These are phyloP conservation scores for Xylariaceae sp. DNA, from an alignment of 2,329 filamentous ascomycete species.

Conservation along the genomic window DNA sequence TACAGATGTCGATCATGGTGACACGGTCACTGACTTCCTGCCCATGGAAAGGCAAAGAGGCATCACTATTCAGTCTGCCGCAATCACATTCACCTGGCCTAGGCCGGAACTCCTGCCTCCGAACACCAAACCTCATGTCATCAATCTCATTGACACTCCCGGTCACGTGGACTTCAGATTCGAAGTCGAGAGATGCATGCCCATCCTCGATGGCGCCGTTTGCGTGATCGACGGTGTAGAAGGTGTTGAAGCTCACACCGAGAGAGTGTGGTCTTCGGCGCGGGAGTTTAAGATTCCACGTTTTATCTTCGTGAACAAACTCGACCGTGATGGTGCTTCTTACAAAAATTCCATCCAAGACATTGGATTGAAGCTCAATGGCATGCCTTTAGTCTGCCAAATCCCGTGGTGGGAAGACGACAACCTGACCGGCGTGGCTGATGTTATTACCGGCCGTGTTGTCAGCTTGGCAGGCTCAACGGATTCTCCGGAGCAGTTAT, in stretches of 20 bases:
- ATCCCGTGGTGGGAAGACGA: constrained; percentile 92
- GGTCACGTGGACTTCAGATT: constrained; percentile 98
- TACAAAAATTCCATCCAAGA: constrained; percentile 85
- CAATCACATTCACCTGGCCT: constrained; percentile 93
- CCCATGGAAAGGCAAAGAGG: constrained; percentile 86
- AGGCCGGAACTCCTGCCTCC: constrained; percentile 34
- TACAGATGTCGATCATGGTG: constrained; percentile 86
- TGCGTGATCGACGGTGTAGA: constrained; percentile 90
- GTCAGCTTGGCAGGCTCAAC: constrained; percentile 61
- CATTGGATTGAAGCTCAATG: constrained; percentile 70
- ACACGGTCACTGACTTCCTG: constrained; percentile 94
- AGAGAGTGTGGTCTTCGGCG: constrained; percentile 91
- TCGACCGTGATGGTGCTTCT: constrained; percentile 74
- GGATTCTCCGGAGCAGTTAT: constrained; percentile 34
- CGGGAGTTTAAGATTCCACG: constrained; percentile 80
- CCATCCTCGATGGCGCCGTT: constrained; percentile 84
- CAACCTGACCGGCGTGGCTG: constrained; percentile 75
- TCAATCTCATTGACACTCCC: constrained; percentile 93
- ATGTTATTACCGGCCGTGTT: constrained; percentile 70
- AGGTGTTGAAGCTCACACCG: constrained; percentile 93
- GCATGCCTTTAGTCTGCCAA: constrained; percentile 87
- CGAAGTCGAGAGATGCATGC: constrained; percentile 85
- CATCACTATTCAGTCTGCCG: constrained; percentile 96
- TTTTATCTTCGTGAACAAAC: constrained; percentile 77
- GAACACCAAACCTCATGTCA: constrained; percentile 40